phyloP scores from a whole-genome alignment of 2,329 filamentous ascomycete genomes.

The Penicillium crustosum region DNA sequence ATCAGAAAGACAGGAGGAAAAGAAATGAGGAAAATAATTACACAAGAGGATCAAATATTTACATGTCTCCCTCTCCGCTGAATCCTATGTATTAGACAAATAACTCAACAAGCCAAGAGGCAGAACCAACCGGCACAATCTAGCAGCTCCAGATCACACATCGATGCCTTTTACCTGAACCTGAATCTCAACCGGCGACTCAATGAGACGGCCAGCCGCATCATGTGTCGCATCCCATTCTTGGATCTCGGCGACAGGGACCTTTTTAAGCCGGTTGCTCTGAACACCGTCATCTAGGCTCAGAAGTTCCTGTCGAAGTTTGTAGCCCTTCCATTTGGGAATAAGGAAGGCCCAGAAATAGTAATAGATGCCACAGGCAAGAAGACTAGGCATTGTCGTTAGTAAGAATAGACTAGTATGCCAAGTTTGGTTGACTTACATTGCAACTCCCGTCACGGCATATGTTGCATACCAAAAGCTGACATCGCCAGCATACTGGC shows the following conservation, averaged over 20 bases:
- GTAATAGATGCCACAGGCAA: conserved; percentile 58
- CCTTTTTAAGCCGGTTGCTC: conserved; percentile 53
- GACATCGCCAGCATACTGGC: conserved; percentile 61
- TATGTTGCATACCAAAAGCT: conserved; percentile 74
- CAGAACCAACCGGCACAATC: background rate
- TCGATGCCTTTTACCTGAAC: background rate
- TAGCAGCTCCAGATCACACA: too few relatives aligned
- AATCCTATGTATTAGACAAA: background rate
- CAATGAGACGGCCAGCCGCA: conserved; percentile 32
- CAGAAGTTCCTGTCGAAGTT: conserved; percentile 56
- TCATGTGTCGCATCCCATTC: conserved; percentile 62
- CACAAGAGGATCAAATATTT: background rate
- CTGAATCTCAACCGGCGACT: background rate
- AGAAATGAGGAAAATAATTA: too few relatives aligned
- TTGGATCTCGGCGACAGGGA: conserved; percentile 52
- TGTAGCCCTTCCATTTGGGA: conserved; percentile 54
- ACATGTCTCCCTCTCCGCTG: background rate
- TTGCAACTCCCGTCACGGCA: conserved; percentile 60
- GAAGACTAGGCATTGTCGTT: conserved; percentile 41
- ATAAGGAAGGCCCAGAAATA: conserved; percentile 57
- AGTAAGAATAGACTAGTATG: background rate
- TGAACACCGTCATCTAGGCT: conserved; percentile 50
- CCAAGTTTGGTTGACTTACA: conserved; percentile 49
- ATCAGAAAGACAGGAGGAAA: too few relatives aligned
- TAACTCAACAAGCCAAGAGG: background rate